Evolutionary conservation across 768 basidiomycete species (phyloP), one percentile per base, ranked within the genome.

Genomic region (Trametes maxima): DNA sequence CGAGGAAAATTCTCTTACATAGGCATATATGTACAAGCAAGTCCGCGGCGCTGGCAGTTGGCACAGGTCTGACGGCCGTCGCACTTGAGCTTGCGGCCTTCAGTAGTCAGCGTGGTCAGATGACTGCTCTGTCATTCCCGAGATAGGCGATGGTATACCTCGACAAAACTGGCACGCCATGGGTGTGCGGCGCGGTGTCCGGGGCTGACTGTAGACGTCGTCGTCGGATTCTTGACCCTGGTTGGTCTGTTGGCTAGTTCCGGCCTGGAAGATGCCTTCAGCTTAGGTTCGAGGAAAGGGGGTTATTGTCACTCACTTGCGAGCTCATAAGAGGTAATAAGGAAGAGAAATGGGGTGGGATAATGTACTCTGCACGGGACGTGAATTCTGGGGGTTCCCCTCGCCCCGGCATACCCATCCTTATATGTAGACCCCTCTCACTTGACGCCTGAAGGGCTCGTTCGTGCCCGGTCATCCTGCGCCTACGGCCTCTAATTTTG

Each of bases 141-240:
- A 51, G 12, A 58, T 57, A 24, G 49, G 8, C 24, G 22, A 17
- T 6, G 14, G 43, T 72, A 60, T 61, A 85, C 88, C 85, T 74
- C 88, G 75, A 71, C 88, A 90, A 67, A 89, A 90, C 59, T 82
- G 80, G 66, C 88, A 90, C 13, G 88, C 88, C 85, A 90, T 88
- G 0, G 84, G 80, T 0, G 82, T 87, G 54, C 87, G 68, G 59
- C 78, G 73, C 5, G 79, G 78, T 10, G 69, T 70, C 48, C 67
- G 65, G 22, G 67, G 69, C 42, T 67, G 63, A 54, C 53, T 42
- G 44, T 33, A 62, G 25, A 60, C 60, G 24, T 71, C 69, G 21
- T 71, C 70, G 13, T 68, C 70, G 5, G 68, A 69, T 11, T 67
- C 66, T 43, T 65, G 66, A 40, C 57, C 62, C 33, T 66, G 57